Evolutionary conservation across 768 basidiomycete genomes (phyloP), one percentile per base, ranked within the genome.

Genomic region (Boletus huronensis): DNA sequence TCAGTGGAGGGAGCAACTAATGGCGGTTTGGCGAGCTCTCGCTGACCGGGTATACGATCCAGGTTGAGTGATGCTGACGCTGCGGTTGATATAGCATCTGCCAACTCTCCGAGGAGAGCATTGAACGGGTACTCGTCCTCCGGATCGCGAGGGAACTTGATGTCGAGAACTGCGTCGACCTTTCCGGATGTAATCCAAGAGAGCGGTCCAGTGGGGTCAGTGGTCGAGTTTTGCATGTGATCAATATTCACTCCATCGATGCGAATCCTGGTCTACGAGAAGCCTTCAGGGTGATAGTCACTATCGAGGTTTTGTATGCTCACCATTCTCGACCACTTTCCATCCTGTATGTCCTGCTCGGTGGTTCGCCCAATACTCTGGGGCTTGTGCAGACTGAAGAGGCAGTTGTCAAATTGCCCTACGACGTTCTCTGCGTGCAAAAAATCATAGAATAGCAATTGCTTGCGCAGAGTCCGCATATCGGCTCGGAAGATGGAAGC

Each of bases 181-280:
- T 96, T 97, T 40, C 97, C 97, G 0, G 95, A 91, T 0, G 90
- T 95, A 55, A 99, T 93, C 97, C 97, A 99, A 2, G 93, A 94
- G 55, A 98, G 87, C 13, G 95, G 94, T 7, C 68, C 68, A 7
- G 93, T 91, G 58, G 87, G 90, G 50, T 80, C 79, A 3, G 88
- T 90, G 5, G 87, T 84, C 32, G 88, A 84, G 48, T 86, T 83
- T 72, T 97, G 91, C 50, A 97, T 75, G 68, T 99, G 97, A 72
- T 99, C 97, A 62, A 99, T 85, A 57, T 90, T 93, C 47, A 99
- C 87, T 13, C 96, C 96, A 67, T 99, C 97, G 52, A 99, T 95
- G 16, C 97, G 84, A 66, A 98, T 88, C 48, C 97, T 90, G 7
- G 94, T 90, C 95, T 96, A 60, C 21, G 50, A 35, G 38, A 29